These are phyloP conservation scores for Dillenia turbinata DNA, from an alignment of 164 flowering plant species.

Conservation along the genomic window DNA sequence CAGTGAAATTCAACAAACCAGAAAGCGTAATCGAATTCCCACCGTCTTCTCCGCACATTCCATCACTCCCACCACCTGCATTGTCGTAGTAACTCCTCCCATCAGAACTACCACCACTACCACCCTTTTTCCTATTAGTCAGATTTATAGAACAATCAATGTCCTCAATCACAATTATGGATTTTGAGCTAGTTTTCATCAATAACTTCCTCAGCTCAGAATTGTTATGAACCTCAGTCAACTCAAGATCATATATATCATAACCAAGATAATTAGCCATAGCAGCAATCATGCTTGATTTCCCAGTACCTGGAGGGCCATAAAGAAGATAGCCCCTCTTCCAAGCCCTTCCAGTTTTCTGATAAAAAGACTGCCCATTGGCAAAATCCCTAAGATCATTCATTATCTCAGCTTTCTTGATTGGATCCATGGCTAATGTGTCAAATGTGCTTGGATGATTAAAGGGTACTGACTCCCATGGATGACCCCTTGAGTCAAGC, in stretches of 20 bases:
- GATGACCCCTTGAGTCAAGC: conserved; percentile 62
- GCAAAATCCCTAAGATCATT: conserved; percentile 58
- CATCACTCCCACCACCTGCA: conserved; percentile 12
- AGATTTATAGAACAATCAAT: conserved; percentile 72
- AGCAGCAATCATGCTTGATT: conserved; percentile 88
- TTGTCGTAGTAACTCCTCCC: conserved; percentile 14
- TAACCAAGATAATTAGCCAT: conserved; percentile 75
- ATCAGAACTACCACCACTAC: background rate
- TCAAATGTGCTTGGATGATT: conserved; percentile 86
- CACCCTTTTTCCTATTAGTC: conserved; percentile 31
- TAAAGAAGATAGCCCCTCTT: conserved; percentile 75
- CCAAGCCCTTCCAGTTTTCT: conserved; percentile 76
- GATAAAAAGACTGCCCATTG: conserved; percentile 48
- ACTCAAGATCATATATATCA: conserved; percentile 76
- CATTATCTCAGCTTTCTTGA: conserved; percentile 49
- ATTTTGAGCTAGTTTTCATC: conserved; percentile 73
- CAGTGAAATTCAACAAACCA: conserved; percentile 82
- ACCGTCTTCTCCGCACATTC: conserved; percentile 17
- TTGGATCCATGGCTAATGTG: conserved; percentile 75
- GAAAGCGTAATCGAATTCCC: conserved; percentile 69
- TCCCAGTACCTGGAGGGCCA: conserved; percentile 83
- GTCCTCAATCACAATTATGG: conserved; percentile 85
- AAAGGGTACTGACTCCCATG: conserved; percentile 85
- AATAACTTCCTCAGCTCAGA: conserved; percentile 68
- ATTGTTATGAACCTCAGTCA: conserved; percentile 64